Evolutionary conservation across 2,329 filamentous ascomycete genomes (phyloP).

Genomic region (Fonsecaea pedrosoi): DNA sequence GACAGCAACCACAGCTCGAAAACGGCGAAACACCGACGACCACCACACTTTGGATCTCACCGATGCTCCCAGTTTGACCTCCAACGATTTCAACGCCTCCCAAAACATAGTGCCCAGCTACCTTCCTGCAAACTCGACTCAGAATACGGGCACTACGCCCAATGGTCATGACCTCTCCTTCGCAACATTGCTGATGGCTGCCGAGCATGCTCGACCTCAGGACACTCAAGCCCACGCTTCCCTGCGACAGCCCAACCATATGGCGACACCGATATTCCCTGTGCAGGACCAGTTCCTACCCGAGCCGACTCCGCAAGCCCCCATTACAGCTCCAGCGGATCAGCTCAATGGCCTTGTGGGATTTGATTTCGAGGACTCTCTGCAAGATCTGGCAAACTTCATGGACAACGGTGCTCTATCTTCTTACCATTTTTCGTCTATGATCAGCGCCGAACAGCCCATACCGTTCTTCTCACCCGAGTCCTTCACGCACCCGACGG

Average conservation of each 20-base stretch:
- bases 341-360: constrained; percentile 45
- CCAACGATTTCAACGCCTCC: constrained; percentile 29
- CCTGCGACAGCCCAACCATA: constrained; percentile 22
- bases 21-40: constrained; percentile 17
- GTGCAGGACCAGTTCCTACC: constrained; percentile 41
- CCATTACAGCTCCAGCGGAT: constrained; percentile 44
- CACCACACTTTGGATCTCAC: constrained; percentile 18
- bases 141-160: constrained; percentile 21
- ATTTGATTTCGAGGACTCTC: constrained; percentile 43
- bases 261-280: constrained; percentile 23
- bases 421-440: constrained; percentile 49
- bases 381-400: constrained; percentile 49
- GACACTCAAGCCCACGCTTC: constrained; percentile 41
- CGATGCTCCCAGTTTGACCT: constrained; percentile 18
- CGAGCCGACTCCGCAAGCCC: constrained; percentile 48
- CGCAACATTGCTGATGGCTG: constrained; percentile 50
- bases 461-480: constrained; percentile 53
- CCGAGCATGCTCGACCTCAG: constrained; percentile 50
- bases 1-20: constrained; percentile 14
- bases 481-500: constrained; percentile 44
- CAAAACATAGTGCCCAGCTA: constrained; percentile 32
- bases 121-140: constrained; percentile 20
- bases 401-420: constrained; percentile 48
- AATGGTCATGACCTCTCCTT: constrained; percentile 45
- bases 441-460: constrained; percentile 51